Conservation (phyloP, 1,284 basidiomycete species). For the Schizophyllum amplum region DNA sequence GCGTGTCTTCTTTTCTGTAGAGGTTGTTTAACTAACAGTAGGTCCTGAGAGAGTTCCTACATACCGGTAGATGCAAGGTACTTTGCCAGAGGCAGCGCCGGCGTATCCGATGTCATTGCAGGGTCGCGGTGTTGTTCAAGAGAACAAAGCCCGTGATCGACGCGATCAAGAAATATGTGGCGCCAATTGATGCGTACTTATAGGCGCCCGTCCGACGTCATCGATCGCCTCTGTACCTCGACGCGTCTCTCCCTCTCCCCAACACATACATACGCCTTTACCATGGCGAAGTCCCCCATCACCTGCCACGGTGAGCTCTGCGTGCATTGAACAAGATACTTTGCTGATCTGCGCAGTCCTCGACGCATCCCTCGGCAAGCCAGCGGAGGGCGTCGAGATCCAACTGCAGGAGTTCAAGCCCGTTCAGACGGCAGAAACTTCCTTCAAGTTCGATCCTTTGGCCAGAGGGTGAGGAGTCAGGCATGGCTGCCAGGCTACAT, state of each 20-base stretch:
- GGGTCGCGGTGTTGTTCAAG: background rate
- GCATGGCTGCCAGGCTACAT: background rate
- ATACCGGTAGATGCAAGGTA: constrained; percentile 52
- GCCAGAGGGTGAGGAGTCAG: constrained; percentile 45
- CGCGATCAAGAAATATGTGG: background rate
- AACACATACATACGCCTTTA: background rate
- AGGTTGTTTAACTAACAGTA: background rate
- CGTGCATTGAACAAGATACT: constrained; percentile 1
- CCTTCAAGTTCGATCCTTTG: constrained; percentile 41
- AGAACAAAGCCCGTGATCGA: background rate
- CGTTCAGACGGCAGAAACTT: constrained; percentile 20
- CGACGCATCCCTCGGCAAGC: constrained; percentile 77
- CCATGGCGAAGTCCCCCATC: constrained; percentile 50
- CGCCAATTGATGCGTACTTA: background rate
- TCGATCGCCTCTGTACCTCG: background rate
- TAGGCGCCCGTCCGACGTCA: background rate
- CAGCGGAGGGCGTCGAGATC: constrained; percentile 63
- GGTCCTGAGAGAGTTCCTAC: background rate
- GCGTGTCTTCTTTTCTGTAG: constrained; percentile 73
- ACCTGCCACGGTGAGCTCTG: constrained; percentile 73
- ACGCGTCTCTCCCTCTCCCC: background rate
- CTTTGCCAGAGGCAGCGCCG: constrained; percentile 68
- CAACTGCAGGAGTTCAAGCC: constrained; percentile 42
- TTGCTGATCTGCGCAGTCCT: constrained; percentile 47
- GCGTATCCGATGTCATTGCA: background rate